Evolutionary conservation across 2,329 filamentous ascomycete species (phyloP), one percentile per base, ranked within the genome.

Genomic region (Cyclaneusma minus): DNA sequence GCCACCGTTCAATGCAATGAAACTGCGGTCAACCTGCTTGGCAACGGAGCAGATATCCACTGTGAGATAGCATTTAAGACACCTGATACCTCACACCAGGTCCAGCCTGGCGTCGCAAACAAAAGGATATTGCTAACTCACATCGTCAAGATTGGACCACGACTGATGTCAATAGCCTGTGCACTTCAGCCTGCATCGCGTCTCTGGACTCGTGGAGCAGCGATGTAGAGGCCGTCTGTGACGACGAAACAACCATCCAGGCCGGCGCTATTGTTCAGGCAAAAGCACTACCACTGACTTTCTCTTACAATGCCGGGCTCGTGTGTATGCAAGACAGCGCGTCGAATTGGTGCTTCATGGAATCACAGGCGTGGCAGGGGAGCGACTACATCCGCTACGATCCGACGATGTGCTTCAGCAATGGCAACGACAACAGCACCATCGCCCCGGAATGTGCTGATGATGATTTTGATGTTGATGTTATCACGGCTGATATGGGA

Each of bases 181-280:
- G 30, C 23, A 29, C 27, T 16, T 9, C 22, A 16, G 23, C 6
- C 12, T 32, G 30, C 43, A 56, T 27, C 56, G 55, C 11, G 7
- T 32, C 31, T 3, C 11, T 34, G 13, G 25, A 15, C 13, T 25
- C 24, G 37, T 48, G 3, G 49, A 58, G 36, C 41, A 38, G 8
- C 28, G 18, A 12, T 16, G 32, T 34, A 6, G 27, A 29, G 22
- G 15, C 29, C 14, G 17, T n/a, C 10, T 34, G 32, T 27, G 32
- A 12, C 13, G 10, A 10, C 10, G 23, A 34, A 9, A 24, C 11
- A 11, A 20, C 24, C 7, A 22, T 21, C 3, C 24, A 19, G 22
- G 21, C 17, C 21, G 29, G 27, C 10, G 21, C 15, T 8, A 22
- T 23, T n/a, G 25, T 28, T n/a, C 10, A 28, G 16, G 25, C 25